Conservation (phyloP, 441 rosid genomes). For the Theobroma grandiflorum region DNA sequence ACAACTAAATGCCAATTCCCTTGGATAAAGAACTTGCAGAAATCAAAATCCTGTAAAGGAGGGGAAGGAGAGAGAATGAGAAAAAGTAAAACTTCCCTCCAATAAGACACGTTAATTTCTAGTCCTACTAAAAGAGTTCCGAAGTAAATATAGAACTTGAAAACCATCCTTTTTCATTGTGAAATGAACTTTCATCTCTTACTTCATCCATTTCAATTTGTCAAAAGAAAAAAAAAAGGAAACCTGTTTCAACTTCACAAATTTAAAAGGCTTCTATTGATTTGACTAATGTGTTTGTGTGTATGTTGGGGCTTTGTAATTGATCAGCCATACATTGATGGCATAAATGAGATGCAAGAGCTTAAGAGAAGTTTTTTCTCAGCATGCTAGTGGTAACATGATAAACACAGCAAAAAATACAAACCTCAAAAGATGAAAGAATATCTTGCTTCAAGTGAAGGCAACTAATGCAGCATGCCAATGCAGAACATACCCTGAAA, state of each 20-base stretch:
- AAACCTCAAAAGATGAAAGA: conserved; percentile 48
- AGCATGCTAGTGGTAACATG: neutral
- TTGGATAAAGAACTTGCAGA: neutral
- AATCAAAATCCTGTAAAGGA: neutral
- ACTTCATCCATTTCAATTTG: neutral
- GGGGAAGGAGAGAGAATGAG: neutral
- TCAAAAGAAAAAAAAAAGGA: neutral
- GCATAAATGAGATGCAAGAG: neutral
- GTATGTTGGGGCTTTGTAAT: neutral
- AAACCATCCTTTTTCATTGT: neutral
- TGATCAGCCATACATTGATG: neutral
- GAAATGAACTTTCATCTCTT: neutral
- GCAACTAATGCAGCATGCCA: conserved; percentile 44
- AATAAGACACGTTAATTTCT: neutral
- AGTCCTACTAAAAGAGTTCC: neutral
- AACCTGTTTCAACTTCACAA: neutral
- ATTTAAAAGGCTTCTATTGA: neutral
- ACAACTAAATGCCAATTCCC: neutral
- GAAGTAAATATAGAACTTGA: neutral
- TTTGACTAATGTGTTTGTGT: neutral
- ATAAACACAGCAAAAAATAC: conserved; percentile 23
- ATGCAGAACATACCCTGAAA: conserved; percentile 52
- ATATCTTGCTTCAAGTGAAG: conserved; percentile 48
- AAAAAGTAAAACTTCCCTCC: neutral
- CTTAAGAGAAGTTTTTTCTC: neutral